Percentiles rank a stretch among this genome's conserved stretches.
Evolutionary conservation across 139 green algal genomes (phyloP).

Genomic region (Axilococcus clingmanii): DNA sequence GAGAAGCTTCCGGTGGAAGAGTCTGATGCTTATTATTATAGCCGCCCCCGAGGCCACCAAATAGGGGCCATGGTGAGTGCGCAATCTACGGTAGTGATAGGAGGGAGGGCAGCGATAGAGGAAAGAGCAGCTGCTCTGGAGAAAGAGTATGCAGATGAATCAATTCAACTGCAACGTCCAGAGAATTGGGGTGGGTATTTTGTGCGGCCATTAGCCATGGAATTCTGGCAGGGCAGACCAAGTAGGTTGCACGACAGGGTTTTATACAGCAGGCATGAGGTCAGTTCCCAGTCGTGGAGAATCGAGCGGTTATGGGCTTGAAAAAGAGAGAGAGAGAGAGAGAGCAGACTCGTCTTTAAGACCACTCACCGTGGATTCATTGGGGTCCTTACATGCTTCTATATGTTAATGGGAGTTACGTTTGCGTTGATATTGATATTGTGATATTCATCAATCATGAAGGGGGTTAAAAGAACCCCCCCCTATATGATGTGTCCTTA

Average conservation of each 20-base stretch:
- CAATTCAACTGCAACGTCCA: constrained; percentile 7
- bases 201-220: constrained; percentile 50
- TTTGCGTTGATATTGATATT: too few relatives aligned
- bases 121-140: constrained; percentile 22
- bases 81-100: constrained; percentile 45
- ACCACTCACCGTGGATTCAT: too few relatives aligned
- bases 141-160: constrained; percentile 23
- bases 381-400: too few relatives aligned
- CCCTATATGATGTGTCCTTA: too few relatives aligned
- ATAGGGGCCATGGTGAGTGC: constrained; percentile 66
- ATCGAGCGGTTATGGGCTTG: constrained; percentile 27
- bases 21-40: constrained; percentile 73
- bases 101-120: constrained; percentile 44
- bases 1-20: constrained; percentile 55
- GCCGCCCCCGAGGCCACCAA: constrained; percentile 59
- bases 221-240: constrained; percentile 85
- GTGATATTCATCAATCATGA: too few relatives aligned
- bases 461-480: too few relatives aligned
- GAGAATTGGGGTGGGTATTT: constrained; percentile 74
- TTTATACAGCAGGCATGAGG: constrained; percentile 21
- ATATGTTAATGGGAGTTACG: too few relatives aligned
- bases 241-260: constrained; percentile 78
- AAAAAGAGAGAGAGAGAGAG: constrained; percentile 28
- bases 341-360: not conserved
- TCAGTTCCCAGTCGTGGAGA: too few relatives aligned